These are phyloP conservation scores for Aciculoconidium aculeatum DNA, from an alignment of 805 yeast genomes.

Conservation along the genomic window DNA sequence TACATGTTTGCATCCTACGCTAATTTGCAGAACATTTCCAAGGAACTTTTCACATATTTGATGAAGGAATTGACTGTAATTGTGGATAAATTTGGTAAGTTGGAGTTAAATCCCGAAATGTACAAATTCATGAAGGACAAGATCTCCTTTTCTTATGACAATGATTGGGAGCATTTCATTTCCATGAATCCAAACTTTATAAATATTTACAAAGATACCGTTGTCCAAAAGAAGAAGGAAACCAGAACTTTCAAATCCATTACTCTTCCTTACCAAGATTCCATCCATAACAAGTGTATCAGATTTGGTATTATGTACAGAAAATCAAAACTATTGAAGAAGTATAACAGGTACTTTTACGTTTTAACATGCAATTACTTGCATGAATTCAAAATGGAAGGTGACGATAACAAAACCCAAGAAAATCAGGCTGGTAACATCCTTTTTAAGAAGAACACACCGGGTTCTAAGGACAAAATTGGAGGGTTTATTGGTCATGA, in stretches of 20 bases:
- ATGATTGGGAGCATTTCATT: conserved; percentile 37
- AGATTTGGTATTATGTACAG: conserved; percentile 37
- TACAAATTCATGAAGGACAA: conserved; percentile 21
- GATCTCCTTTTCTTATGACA: conserved; percentile 19
- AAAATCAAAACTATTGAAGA: conserved; percentile 36
- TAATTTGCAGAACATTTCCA: conserved; percentile 36
- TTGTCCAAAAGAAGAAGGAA: conserved; percentile 13
- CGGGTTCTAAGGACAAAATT: conserved; percentile 25
- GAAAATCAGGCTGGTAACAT: conserved; percentile 6
- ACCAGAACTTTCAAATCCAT: conserved; percentile 18
- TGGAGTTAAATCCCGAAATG: conserved; percentile 18
- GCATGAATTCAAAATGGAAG: conserved; percentile 36
- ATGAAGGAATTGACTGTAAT: conserved; percentile 30
- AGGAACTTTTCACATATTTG: conserved; percentile 32
- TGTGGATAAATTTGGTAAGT: conserved; percentile 29
- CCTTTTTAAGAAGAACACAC: conserved; percentile 10
- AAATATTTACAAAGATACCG: conserved; percentile 16
- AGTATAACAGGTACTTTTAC: conserved; percentile 31
- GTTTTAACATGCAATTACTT: conserved; percentile 38
- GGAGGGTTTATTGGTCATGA: conserved; percentile 38
- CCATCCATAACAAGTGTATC: conserved; percentile 35
- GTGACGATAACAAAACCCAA: conserved; percentile 10
- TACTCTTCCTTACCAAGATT: conserved; percentile 27
- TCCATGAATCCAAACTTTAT: conserved; percentile 24
- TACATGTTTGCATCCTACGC: conserved; percentile 37